Conservation (phyloP, 106 monocot genomes). For the Dactylorhiza incarnata region DNA sequence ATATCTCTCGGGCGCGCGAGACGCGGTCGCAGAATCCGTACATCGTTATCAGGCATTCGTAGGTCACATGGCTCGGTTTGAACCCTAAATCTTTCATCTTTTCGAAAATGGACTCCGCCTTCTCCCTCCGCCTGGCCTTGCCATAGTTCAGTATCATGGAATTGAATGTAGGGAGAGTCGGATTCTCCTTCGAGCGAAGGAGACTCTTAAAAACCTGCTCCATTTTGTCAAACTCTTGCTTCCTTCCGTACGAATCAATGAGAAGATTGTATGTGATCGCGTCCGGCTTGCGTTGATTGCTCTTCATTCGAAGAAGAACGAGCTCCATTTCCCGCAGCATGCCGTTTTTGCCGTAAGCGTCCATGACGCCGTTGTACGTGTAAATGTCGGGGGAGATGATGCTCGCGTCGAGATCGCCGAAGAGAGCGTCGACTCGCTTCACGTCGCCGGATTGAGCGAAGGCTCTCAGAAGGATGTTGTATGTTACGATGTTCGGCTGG, state of each 20-base stretch:
- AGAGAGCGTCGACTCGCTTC: slow-evolving; percentile 61
- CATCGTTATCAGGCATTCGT: slow-evolving; percentile 69
- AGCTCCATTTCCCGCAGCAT: slow-evolving; percentile 85
- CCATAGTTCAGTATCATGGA: slow-evolving; percentile 94
- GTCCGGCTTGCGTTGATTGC: slow-evolving; percentile 59
- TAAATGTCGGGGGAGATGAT: slow-evolving; percentile 58
- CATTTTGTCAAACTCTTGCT: slow-evolving; percentile 90
- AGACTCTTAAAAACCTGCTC: slow-evolving; percentile 92
- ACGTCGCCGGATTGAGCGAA: slow-evolving; percentile 72
- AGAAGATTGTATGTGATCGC: slow-evolving; percentile 83
- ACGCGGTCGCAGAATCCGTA: slow-evolving; percentile 89
- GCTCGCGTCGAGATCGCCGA: slow-evolving; percentile 71
- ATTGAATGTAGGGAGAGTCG: slow-evolving; percentile 79
- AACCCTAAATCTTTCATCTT: slow-evolving; percentile 63
- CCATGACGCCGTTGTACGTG: slow-evolving; percentile 94
- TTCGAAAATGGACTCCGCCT: slow-evolving; percentile 52
- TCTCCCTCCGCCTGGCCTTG: slow-evolving; percentile 69
- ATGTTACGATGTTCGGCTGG: slow-evolving; percentile 79
- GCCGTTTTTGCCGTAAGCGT: slow-evolving; percentile 92
- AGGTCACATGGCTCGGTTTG: slow-evolving; percentile 72
- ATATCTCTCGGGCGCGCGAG: slow-evolving; percentile 59
- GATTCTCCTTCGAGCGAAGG: slow-evolving; percentile 70
- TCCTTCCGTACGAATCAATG: slow-evolving; percentile 82
- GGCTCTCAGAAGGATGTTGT: slow-evolving; percentile 91
- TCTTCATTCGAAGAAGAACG: slow-evolving; percentile 74